These are phyloP conservation scores for Solanum stenotomum DNA, from an alignment of 257 asterid species.

Conservation along the genomic window DNA sequence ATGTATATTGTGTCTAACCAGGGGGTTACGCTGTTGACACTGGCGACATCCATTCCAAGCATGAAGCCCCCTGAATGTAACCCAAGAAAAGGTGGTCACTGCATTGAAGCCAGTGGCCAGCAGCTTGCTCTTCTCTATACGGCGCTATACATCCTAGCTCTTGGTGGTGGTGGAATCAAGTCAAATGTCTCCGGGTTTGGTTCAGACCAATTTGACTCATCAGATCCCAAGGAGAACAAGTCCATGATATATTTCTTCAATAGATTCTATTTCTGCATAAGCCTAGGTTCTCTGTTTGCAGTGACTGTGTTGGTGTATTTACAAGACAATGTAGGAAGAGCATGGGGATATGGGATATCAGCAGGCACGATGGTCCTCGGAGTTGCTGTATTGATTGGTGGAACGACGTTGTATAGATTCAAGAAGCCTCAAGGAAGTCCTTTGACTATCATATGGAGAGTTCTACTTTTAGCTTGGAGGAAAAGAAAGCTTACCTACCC, in stretches of 20 bases:
- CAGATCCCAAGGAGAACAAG: constrained; percentile 56
- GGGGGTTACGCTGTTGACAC: constrained; percentile 65
- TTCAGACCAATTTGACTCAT: constrained; percentile 66
- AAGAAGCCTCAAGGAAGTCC: constrained; percentile 78
- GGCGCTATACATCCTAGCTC: constrained; percentile 75
- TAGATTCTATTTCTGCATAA: constrained; percentile 74
- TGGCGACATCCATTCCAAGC: constrained; percentile 56
- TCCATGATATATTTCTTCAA: constrained; percentile 71
- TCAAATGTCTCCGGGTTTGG: constrained; percentile 89
- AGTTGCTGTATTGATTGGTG: constrained; percentile 34
- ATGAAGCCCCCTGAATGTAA: constrained; percentile 75
- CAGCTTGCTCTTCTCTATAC: constrained; percentile 59
- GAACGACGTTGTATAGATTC: constrained; percentile 48
- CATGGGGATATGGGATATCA: constrained; percentile 78
- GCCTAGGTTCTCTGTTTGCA: constrained; percentile 69
- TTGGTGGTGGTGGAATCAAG: constrained; percentile 87
- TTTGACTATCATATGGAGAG: constrained; percentile 62
- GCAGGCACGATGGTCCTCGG: constrained; percentile 70
- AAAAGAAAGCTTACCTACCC: constrained; percentile 45
- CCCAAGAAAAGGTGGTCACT: constrained; percentile 25
- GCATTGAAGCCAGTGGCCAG: constrained; percentile 43
- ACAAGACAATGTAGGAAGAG: constrained; percentile 82
- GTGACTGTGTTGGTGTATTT: constrained; percentile 77
- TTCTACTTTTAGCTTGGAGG: constrained; percentile 45
- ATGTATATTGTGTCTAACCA: constrained; percentile 5